A percentile compares a stretch with the other conserved stretches of the same genome.
phyloP scores from a whole-genome alignment of 306 rosid genomes.

The Ochetophila trinervis region DNA sequence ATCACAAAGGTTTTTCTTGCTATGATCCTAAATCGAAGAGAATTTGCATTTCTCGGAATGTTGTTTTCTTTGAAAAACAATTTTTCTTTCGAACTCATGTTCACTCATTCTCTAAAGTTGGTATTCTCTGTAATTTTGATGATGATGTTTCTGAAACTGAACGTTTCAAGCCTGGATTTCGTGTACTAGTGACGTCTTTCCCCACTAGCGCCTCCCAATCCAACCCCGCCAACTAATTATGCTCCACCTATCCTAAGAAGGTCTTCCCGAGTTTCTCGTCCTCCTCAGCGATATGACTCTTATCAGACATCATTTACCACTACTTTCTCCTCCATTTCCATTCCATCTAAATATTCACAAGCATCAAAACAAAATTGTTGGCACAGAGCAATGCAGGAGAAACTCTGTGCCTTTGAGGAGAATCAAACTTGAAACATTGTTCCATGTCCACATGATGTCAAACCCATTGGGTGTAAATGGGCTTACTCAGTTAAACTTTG shows the following conservation, averaged over 20 bases:
- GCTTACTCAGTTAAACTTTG: neutral
- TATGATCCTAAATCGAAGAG: neutral
- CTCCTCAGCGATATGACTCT: neutral
- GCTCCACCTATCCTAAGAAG: neutral
- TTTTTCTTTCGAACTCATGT: neutral
- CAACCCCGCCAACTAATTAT: neutral
- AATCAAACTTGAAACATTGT: too few relatives aligned
- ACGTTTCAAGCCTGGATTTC: neutral
- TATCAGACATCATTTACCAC: too few relatives aligned
- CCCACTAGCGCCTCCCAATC: neutral
- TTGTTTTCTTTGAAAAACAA: neutral
- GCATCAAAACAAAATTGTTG: neutral
- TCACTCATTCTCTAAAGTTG: neutral
- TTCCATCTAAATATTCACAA: neutral
- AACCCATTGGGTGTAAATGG: constrained; percentile 10
- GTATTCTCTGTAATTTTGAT: neutral
- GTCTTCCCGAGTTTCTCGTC: neutral
- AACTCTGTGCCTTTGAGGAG: too few relatives aligned
- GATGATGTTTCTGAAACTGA: neutral
- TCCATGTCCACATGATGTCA: too few relatives aligned
- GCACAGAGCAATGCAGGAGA: too few relatives aligned
- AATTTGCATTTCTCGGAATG: neutral
- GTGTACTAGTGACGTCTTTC: neutral
- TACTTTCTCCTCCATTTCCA: neutral
- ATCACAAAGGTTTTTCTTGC: too few relatives aligned